These are phyloP conservation scores for Phyllostachys edulis DNA, from an alignment of 176 grass and related monocot genomes.

Conservation along the genomic window DNA sequence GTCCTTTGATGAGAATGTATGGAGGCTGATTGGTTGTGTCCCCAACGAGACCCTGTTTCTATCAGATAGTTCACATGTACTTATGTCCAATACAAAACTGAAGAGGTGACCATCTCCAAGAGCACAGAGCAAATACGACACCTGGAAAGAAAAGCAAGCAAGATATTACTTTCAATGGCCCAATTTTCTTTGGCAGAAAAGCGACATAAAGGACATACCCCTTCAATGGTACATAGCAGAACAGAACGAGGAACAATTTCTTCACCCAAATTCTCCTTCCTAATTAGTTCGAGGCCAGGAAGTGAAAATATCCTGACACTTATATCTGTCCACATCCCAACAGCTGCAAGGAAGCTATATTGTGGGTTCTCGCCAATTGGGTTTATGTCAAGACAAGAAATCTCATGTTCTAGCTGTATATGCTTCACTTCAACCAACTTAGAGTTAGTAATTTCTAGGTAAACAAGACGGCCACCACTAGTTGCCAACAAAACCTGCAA, in stretches of 20 bases:
- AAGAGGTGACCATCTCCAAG: conserved; percentile 96
- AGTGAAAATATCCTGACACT: conserved; percentile 96
- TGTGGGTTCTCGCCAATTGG: conserved; percentile 61
- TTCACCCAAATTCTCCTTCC: conserved; percentile 86
- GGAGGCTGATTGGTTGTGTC: conserved; percentile 88
- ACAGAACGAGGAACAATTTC: conserved; percentile 98
- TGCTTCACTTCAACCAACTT: conserved; percentile 92
- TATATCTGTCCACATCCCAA: conserved; percentile 99
- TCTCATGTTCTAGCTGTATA: conserved; percentile 82
- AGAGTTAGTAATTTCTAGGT: conserved; percentile 74
- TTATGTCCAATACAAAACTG: conserved; percentile 74
- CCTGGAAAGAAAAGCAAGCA: conserved; percentile 50
- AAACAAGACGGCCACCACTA: conserved; percentile 95
- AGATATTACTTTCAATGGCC: conserved; percentile 7
- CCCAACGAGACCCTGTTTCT: conserved; percentile 95
- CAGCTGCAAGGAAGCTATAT: conserved; percentile 81
- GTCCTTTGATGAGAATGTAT: conserved; percentile 92
- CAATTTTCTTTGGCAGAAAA: conserved; percentile 6
- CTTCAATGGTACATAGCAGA: conserved; percentile 88
- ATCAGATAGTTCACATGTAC: conserved; percentile 64
- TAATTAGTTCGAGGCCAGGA: conserved; percentile 72
- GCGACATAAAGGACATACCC: conserved; percentile 55
- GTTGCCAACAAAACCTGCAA: conserved; percentile 89
- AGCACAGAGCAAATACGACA: conserved; percentile 88
- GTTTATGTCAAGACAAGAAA: conserved; percentile 91